These are phyloP conservation scores for Auriscalpium orientale DNA, from an alignment of 768 basidiomycete species.

Conservation along the genomic window DNA sequence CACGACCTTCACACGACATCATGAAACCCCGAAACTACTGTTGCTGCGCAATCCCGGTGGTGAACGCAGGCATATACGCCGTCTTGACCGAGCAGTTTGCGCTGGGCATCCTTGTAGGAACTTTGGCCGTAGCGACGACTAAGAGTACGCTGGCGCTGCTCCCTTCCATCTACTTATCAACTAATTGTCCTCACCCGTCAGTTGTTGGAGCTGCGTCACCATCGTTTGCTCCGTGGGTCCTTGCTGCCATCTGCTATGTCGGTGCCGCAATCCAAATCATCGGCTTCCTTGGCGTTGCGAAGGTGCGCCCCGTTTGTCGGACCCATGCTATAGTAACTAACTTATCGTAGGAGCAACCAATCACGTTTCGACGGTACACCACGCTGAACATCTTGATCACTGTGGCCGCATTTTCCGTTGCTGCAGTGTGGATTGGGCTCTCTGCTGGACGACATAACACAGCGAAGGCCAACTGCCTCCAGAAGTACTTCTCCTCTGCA, in stretches of 20 bases:
- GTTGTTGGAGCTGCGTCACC: slow-evolving; percentile 88
- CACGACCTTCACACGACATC: background rate
- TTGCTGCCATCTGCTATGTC: slow-evolving; percentile 70
- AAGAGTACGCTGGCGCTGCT: slow-evolving; percentile 44
- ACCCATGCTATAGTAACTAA: background rate
- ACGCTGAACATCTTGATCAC: slow-evolving; percentile 53
- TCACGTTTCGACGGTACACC: slow-evolving; percentile 59
- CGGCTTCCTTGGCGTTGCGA: slow-evolving; percentile 79
- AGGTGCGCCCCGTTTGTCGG: slow-evolving; percentile 37
- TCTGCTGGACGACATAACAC: slow-evolving; percentile 71
- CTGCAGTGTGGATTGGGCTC: slow-evolving; percentile 74
- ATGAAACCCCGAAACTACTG: slow-evolving; percentile 86
- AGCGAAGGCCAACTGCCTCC: slow-evolving; percentile 61
- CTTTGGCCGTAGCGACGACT: slow-evolving; percentile 70
- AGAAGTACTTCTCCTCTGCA: slow-evolving; percentile 40
- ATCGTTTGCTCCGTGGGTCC: slow-evolving; percentile 61
- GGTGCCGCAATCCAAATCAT: slow-evolving; percentile 72
- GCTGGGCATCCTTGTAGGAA: slow-evolving; percentile 57
- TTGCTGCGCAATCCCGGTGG: slow-evolving; percentile 85
- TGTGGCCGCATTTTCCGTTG: slow-evolving; percentile 61
- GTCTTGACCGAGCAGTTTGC: slow-evolving; percentile 72
- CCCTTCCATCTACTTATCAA: too few relatives aligned
- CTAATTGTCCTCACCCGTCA: slow-evolving; percentile 18
- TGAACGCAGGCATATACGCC: slow-evolving; percentile 86
- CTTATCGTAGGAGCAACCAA: slow-evolving; percentile 50